A percentile compares a stretch with the other conserved stretches of the same genome.
These are phyloP conservation scores for Spathaspora girioi DNA, from an alignment of 805 yeast species.

Conservation along the genomic window DNA sequence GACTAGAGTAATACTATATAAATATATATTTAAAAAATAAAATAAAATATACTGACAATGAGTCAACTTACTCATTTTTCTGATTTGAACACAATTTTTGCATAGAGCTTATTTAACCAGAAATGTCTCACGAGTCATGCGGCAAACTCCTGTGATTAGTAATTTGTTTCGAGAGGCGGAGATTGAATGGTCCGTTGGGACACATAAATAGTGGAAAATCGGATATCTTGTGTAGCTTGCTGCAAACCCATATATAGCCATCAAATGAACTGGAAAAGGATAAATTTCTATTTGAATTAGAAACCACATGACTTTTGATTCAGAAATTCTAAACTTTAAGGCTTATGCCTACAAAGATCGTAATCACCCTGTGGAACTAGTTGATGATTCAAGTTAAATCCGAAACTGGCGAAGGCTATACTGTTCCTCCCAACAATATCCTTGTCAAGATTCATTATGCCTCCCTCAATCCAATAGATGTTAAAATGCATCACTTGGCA, in stretches of 20 bases:
- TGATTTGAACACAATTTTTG: too few species aligned
- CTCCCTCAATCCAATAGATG: conserved; percentile 33
- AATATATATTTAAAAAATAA: background rate
- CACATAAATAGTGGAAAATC: too few species aligned
- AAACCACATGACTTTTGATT: conserved; percentile 9
- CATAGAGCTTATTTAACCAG: too few species aligned
- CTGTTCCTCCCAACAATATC: conserved; percentile 14
- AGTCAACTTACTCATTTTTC: too few species aligned
- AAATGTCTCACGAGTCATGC: too few species aligned
- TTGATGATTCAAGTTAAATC: conserved; percentile 7
- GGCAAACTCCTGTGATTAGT: too few species aligned
- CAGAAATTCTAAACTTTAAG: conserved; percentile 14
- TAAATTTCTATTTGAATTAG: too few species aligned
- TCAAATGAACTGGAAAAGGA: too few species aligned
- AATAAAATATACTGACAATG: background rate
- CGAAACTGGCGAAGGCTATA: conserved; percentile 10
- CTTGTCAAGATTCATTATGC: conserved; percentile 29
- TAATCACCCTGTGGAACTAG: conserved; percentile 11
- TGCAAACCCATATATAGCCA: too few species aligned
- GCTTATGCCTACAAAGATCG: conserved; percentile 12
- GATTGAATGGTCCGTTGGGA: too few species aligned
- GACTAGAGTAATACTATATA: conserved; percentile 9
- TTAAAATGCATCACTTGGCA: conserved; percentile 16
- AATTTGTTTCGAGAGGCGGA: too few species aligned
- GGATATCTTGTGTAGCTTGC: too few species aligned